phyloP scores from a whole-genome alignment of 805 yeast genomes.

The Wickerhamomyces ciferrii region DNA sequence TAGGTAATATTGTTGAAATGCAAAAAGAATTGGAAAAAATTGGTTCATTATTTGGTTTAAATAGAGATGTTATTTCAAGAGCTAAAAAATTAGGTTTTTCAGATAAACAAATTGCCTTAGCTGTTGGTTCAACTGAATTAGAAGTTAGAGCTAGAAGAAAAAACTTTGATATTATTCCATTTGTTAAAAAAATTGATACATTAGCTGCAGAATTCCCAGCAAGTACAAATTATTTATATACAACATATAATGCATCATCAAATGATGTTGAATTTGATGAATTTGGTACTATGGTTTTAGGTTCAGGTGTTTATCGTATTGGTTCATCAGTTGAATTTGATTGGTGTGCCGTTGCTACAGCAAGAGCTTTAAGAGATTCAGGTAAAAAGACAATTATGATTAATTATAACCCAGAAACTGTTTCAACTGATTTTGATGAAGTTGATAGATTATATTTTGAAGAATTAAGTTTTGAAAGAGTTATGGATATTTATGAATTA shows the following conservation, averaged over 20 bases:
- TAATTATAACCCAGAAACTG: conserved; percentile 98
- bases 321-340: conserved; percentile 98
- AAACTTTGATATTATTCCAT: conserved; percentile 76
- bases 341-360: conserved; percentile 99
- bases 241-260: conserved; percentile 88
- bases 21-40: conserved; percentile 71
- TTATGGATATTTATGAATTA: conserved; percentile 92
- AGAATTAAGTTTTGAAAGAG: conserved; percentile 92
- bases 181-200: conserved; percentile 95
- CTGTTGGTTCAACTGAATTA: conserved; percentile 68
- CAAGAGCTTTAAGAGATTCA: conserved; percentile 82
- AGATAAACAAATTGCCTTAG: conserved; percentile 84
- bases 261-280: conserved; percentile 85
- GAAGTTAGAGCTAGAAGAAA: conserved; percentile 83
- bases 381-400: conserved; percentile 93
- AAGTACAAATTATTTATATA: conserved; percentile 88
- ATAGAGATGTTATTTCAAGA: conserved; percentile 62
- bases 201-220: conserved; percentile 99
- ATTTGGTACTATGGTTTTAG: conserved; percentile 89
- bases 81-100: conserved; percentile 95
- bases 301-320: conserved; percentile 98
- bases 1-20: conserved; percentile 88
- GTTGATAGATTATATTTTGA: conserved; percentile 96
- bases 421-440: conserved; percentile 96
- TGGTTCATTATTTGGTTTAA: conserved; percentile 53